Percentiles rank a stretch among this genome's conserved stretches.
phyloP scores from a whole-genome alignment of 345 rosid genomes.

The Moricandia moricandioides region DNA sequence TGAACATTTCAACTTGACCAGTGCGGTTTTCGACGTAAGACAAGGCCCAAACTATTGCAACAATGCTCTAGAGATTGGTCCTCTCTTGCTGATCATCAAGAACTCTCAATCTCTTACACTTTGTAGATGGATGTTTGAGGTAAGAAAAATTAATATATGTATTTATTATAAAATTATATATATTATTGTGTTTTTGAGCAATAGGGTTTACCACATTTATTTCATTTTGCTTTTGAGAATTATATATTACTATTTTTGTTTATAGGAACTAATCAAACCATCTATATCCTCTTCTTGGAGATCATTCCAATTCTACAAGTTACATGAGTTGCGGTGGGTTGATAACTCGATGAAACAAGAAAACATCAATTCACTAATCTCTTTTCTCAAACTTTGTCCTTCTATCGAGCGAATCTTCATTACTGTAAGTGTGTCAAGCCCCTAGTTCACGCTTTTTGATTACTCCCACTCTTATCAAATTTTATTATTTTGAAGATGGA shows the following conservation, averaged over 20 bases:
- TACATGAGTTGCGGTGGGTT: conserved; percentile 62
- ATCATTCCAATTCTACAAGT: conserved; percentile 52
- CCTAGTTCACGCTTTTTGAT: background rate
- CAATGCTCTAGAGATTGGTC: conserved; percentile 30
- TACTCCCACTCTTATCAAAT: conserved; percentile 9
- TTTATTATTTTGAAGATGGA: conserved; percentile 37
- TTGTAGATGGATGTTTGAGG: conserved; percentile 64
- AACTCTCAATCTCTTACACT: conserved; percentile 52
- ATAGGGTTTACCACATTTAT: background rate
- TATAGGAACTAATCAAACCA: conserved; percentile 50
- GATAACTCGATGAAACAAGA: conserved; percentile 41
- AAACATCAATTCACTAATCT: conserved; percentile 37
- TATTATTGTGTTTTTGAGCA: background rate
- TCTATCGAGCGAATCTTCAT: conserved; percentile 51
- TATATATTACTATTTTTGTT: background rate
- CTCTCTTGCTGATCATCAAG: conserved; percentile 52
- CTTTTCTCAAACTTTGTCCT: conserved; percentile 57
- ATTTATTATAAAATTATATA: background rate
- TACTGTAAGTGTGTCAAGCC: conserved; percentile 43
- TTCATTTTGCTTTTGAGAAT: background rate
- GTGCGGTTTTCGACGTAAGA: conserved; percentile 50
- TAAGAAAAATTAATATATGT: conserved; percentile 9
- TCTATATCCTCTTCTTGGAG: conserved; percentile 42
- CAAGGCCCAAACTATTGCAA: conserved; percentile 40
- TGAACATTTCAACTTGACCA: conserved; percentile 52